Evolutionary conservation across 441 rosid genomes (phyloP).

Genomic region (Pelargonium fulgidum): DNA sequence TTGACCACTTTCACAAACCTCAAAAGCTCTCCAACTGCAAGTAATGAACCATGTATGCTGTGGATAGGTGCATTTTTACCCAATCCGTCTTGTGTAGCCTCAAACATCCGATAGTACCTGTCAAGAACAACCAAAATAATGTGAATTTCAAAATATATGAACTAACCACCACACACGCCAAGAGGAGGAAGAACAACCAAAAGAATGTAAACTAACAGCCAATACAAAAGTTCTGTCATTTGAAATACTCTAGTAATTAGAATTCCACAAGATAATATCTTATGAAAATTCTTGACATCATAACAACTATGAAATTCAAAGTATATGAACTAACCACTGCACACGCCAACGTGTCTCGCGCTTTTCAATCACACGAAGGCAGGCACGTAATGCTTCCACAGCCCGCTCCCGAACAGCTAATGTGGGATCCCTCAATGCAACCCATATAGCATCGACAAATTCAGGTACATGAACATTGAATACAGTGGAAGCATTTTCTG

Average conservation of each 20-base stretch:
- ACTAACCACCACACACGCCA: background rate
- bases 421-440: slow-evolving; percentile 92
- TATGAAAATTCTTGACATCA: background rate
- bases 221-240: background rate
- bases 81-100: slow-evolving; percentile 98
- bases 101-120: slow-evolving; percentile 99
- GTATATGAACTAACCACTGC: slow-evolving; percentile 62
- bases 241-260: background rate
- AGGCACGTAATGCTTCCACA: slow-evolving; percentile 98
- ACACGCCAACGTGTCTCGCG: slow-evolving; percentile 99
- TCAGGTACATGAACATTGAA: slow-evolving; percentile 95
- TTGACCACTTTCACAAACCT: slow-evolving; percentile 43
- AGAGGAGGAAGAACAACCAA: background rate
- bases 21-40: slow-evolving; percentile 97
- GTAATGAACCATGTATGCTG: slow-evolving; percentile 98
- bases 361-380: slow-evolving; percentile 97
- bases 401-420: slow-evolving; percentile 84
- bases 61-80: slow-evolving; percentile 94
- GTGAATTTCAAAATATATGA: background rate
- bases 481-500: slow-evolving; percentile 99
- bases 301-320: slow-evolving; percentile 5
- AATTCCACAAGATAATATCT: background rate
- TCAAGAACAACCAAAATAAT: slow-evolving; percentile 12
- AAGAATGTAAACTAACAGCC: slow-evolving; percentile 7
- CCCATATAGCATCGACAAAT: slow-evolving; percentile 99